Percentiles rank a stretch among this genome's conserved stretches.
Evolutionary conservation across 2,329 filamentous ascomycete genomes (phyloP).

Genomic region (Coleophoma eucalyptorum): DNA sequence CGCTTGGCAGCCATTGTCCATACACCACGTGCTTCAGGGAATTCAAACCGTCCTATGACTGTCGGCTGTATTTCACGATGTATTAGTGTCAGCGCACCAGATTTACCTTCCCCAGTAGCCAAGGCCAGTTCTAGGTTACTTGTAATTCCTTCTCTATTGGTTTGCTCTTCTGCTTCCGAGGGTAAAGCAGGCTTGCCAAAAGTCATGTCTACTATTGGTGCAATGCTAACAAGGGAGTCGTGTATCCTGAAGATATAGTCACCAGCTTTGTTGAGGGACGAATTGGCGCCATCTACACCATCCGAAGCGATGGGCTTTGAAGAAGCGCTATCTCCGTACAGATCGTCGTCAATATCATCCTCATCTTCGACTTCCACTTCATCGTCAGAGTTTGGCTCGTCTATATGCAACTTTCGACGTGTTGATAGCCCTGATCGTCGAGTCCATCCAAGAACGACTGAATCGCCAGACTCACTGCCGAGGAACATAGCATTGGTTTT

Average conservation of each 20-base stretch:
- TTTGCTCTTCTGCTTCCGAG: constrained; percentile 40
- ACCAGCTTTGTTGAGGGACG: constrained; percentile 45
- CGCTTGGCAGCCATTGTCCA: constrained; percentile 78
- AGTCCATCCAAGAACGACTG: constrained; percentile 76
- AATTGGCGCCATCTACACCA: constrained; percentile 28
- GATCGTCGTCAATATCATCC: constrained; percentile 46
- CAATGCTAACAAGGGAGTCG: constrained; percentile 73
- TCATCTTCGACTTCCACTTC: constrained; percentile 45
- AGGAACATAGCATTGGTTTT: constrained; percentile 72
- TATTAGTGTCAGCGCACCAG: constrained; percentile 70
- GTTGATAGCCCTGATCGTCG: constrained; percentile 57
- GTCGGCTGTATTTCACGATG: constrained; percentile 75
- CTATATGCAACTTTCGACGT: constrained; percentile 60
- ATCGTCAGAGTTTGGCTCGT: constrained; percentile 23
- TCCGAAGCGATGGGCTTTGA: constrained; percentile 29
- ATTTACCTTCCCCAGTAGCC: constrained; percentile 59
- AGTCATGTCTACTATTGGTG: constrained; percentile 72
- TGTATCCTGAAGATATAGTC: constrained; percentile 73
- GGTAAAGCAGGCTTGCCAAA: constrained; percentile 54
- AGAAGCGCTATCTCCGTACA: constrained; percentile 56
- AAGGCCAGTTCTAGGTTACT: constrained; percentile 57
- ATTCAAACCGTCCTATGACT: constrained; percentile 65
- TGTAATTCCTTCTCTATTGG: constrained; percentile 41
- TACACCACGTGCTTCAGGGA: constrained; percentile 69
- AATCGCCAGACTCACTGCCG: constrained; percentile 81